Percentiles rank a stretch among this genome's conserved stretches.
phyloP scores from a whole-genome alignment of 495 filamentous ascomycete genomes.

The Talaromyces wortmannii region DNA sequence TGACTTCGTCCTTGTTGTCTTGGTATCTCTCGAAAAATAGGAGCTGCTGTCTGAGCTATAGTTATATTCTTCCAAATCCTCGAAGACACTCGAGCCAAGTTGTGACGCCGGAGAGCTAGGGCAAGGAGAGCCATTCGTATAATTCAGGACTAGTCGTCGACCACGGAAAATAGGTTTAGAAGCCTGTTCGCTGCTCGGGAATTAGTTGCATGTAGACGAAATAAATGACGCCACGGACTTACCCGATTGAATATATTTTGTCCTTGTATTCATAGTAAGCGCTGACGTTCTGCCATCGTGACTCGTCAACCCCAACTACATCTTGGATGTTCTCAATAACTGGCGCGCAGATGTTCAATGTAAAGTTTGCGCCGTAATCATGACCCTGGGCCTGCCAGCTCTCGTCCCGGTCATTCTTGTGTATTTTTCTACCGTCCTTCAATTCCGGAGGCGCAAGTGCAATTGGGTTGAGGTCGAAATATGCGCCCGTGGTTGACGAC shows the following conservation, averaged over 20 bases:
- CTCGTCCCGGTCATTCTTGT: conserved; percentile 53
- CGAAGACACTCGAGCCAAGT: neutral
- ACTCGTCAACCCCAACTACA: conserved; percentile 59
- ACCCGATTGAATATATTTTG: conserved; percentile 82
- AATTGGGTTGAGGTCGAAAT: conserved; percentile 84
- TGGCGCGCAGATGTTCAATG: conserved; percentile 85
- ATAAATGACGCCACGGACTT: conserved; percentile 18
- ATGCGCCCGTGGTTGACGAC: conserved; percentile 65
- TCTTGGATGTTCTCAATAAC: conserved; percentile 71
- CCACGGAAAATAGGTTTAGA: conserved; percentile 75
- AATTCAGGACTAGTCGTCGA: conserved; percentile 86
- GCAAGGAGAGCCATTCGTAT: conserved; percentile 84
- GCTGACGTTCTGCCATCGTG: conserved; percentile 72
- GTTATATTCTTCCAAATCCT: conserved; percentile 22
- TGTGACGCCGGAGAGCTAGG: conserved; percentile 2
- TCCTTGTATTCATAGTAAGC: conserved; percentile 76
- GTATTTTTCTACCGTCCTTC: conserved; percentile 48
- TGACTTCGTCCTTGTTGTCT: conserved; percentile 60
- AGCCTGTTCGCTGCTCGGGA: conserved; percentile 47
- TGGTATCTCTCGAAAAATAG: conserved; percentile 6
- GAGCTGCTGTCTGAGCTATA: conserved; percentile 21
- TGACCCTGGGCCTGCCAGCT: conserved; percentile 82
- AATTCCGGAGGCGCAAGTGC: conserved; percentile 44
- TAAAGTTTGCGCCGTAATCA: conserved; percentile 87
- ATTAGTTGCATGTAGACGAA: neutral